These are phyloP conservation scores for Akanthomyces uredinophilus DNA, from an alignment of 2,329 filamentous ascomycete genomes.

Conservation along the genomic window DNA sequence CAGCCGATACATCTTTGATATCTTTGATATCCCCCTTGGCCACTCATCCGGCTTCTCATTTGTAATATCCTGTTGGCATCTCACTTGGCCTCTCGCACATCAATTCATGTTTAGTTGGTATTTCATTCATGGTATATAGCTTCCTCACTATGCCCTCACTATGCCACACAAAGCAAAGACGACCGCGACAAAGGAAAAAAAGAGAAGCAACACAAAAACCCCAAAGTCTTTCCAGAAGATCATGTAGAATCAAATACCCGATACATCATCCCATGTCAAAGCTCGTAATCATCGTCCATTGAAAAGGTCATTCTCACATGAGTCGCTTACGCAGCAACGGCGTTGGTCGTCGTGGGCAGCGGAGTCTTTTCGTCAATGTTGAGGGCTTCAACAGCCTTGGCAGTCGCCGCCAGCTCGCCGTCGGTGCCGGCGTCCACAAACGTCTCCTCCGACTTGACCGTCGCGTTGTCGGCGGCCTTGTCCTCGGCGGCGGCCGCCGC, in stretches of 20 bases:
- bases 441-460: constrained; percentile 8
- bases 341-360: constrained; percentile 1
- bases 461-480: not conserved
- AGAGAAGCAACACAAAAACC: not conserved
- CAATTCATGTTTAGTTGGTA: not conserved
- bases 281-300: not conserved
- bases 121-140: constrained; percentile 9
- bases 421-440: constrained; percentile 9
- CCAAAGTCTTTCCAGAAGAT: constrained; percentile 6
- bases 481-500: constrained; percentile 3
- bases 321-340: constrained; percentile 12
- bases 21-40: no score
- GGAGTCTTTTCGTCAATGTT: constrained; percentile 8
- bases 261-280: not conserved
- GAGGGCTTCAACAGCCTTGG: constrained; percentile 1
- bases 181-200: constrained; percentile 1
- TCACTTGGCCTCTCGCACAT: no score
- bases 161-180: not conserved
- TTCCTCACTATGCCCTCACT: constrained; percentile 1
- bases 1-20: no score
- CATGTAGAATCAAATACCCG: not conserved
- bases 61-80: no score
- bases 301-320: not conserved
- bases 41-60: no score
- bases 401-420: not conserved